These are phyloP conservation scores for Hypoxylon sp. DNA, from an alignment of 2,329 filamentous ascomycete species.

Conservation along the genomic window DNA sequence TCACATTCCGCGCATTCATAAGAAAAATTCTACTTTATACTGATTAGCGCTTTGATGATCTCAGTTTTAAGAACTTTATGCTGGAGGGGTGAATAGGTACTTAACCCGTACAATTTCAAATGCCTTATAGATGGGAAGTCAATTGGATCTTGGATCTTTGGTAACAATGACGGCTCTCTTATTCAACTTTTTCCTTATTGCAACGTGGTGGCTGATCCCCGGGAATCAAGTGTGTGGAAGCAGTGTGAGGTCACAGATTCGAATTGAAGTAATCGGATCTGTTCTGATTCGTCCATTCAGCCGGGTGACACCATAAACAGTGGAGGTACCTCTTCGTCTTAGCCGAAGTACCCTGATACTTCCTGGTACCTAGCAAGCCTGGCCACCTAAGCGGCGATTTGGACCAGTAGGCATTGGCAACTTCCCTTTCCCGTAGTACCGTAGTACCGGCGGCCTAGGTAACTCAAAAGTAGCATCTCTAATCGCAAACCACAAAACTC, in stretches of 20 bases:
- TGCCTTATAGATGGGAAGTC: background rate
- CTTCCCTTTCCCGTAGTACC: slow-evolving; percentile 44
- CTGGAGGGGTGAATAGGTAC: slow-evolving; percentile 2
- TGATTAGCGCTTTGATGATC: slow-evolving; percentile 5
- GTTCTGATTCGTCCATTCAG: slow-evolving; percentile 54
- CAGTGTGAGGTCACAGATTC: slow-evolving; percentile 51
- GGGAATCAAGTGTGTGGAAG: slow-evolving; percentile 20
- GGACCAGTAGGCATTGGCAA: slow-evolving; percentile 38
- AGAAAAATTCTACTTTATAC: slow-evolving; percentile 14
- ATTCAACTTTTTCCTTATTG: slow-evolving; percentile 37
- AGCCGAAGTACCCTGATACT: slow-evolving; percentile 49
- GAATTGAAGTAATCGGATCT: slow-evolving; percentile 50
- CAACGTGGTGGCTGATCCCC: slow-evolving; percentile 31
- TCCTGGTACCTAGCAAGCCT: slow-evolving; percentile 27
- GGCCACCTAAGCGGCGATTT: slow-evolving; percentile 33
- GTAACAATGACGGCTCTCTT: slow-evolving; percentile 34
- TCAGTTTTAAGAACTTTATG: background rate
- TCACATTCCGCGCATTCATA: slow-evolving; percentile 28
- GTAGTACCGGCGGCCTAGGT: slow-evolving; percentile 37
- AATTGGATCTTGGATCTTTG: slow-evolving; percentile 15
- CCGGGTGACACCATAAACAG: slow-evolving; percentile 46
- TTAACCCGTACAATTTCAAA: slow-evolving; percentile 7
- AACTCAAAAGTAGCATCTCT: slow-evolving; percentile 47
- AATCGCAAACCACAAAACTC: slow-evolving; percentile 56
- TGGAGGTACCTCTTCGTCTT: slow-evolving; percentile 48